Percentiles rank a stretch among this genome's conserved stretches.
phyloP scores from a whole-genome alignment of 1,284 basidiomycete species.

The Coniferiporia sulphurascens region DNA sequence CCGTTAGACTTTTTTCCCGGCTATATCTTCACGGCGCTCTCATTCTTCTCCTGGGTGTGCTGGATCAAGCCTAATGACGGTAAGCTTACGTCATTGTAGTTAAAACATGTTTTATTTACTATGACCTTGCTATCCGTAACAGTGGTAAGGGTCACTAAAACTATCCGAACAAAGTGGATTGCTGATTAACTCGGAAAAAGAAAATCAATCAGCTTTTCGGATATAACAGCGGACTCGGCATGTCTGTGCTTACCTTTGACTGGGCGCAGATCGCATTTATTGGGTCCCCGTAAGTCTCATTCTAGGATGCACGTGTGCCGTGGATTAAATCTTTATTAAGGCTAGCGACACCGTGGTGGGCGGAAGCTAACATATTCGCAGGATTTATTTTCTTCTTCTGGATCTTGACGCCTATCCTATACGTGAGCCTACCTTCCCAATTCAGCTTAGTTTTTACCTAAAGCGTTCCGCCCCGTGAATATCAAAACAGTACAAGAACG shows the following conservation, averaged over 20 bases:
- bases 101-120: neutral
- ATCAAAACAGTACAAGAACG: constrained; percentile 17
- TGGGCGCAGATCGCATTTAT: constrained; percentile 20
- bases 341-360: constrained; percentile 26
- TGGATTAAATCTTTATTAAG: too few species aligned
- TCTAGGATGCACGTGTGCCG: too few species aligned
- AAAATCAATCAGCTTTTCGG: constrained; percentile 36
- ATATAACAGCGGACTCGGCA: constrained; percentile 19
- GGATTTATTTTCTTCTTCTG: constrained; percentile 36
- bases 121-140: too few species aligned
- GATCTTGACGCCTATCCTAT: constrained; percentile 33
- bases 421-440: neutral
- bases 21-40: constrained; percentile 26
- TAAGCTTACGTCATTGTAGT: constrained; percentile 5
- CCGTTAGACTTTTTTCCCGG: constrained; percentile 37
- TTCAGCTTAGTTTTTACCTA: too few species aligned
- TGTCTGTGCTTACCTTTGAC: constrained; percentile 19
- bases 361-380: constrained; percentile 36
- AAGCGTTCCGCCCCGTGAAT: too few species aligned
- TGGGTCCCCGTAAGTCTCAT: constrained; percentile 6
- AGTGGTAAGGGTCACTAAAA: too few species aligned
- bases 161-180: too few species aligned
- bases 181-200: neutral
- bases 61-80: constrained; percentile 33
- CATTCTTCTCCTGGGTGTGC: constrained; percentile 36